A percentile compares a stretch with the other conserved stretches of the same genome.
phyloP scores from a whole-genome alignment of 2,329 filamentous ascomycete species.

The Diplocarpon mali region DNA sequence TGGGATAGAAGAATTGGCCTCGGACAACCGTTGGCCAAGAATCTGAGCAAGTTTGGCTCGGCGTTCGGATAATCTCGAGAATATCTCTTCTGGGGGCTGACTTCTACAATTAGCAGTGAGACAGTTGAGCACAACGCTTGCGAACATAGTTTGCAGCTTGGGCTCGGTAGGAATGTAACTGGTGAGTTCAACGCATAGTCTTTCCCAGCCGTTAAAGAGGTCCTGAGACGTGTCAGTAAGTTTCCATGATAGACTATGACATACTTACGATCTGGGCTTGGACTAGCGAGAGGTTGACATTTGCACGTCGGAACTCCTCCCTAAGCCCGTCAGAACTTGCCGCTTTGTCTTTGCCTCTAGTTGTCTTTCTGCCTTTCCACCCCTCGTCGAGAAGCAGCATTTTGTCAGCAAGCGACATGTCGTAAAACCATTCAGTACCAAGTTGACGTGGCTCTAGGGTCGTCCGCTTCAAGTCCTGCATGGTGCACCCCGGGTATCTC shows the following conservation, averaged over 20 bases:
- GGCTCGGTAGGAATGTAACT: conserved; percentile 31
- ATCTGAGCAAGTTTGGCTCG: conserved; percentile 74
- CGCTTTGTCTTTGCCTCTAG: background rate
- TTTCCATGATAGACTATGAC: background rate
- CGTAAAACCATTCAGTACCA: conserved; percentile 75
- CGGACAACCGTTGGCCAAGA: conserved; percentile 68
- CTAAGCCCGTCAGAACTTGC: conserved; percentile 60
- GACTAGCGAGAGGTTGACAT: conserved; percentile 81
- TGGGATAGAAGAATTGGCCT: conserved; percentile 36
- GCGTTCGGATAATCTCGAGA: conserved; percentile 62
- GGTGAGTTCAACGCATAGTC: conserved; percentile 74
- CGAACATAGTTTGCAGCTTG: conserved; percentile 23
- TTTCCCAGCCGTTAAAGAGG: conserved; percentile 82
- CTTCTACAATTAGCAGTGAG: conserved; percentile 64
- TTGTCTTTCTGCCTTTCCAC: conserved; percentile 50
- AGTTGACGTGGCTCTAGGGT: conserved; percentile 52
- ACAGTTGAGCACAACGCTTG: conserved; percentile 66
- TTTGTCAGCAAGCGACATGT: conserved; percentile 61
- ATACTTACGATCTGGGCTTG: conserved; percentile 72
- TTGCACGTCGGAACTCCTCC: conserved; percentile 75
- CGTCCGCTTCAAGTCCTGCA: conserved; percentile 75
- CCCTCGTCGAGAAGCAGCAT: conserved; percentile 67
- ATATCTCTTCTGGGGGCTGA: conserved; percentile 69
- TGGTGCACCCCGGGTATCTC: conserved; percentile 61
- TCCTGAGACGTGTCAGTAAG: conserved; percentile 38